Conservation (phyloP, 2,329 filamentous ascomycete species). For the Penicillium italicum region DNA sequence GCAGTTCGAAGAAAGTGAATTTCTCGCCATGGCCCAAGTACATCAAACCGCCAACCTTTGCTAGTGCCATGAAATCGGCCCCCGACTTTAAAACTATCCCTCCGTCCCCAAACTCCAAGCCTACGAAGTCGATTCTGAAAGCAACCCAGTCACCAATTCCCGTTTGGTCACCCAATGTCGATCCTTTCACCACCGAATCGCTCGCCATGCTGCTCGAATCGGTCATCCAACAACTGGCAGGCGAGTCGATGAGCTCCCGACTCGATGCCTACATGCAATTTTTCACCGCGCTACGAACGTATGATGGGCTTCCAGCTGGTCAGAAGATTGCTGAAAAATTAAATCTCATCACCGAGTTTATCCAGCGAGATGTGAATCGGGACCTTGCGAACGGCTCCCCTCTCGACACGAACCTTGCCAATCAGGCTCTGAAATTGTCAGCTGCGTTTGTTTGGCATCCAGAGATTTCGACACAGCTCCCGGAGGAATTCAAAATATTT, state of each 20-base stretch:
- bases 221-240: conserved; percentile 73
- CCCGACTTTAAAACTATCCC: conserved; percentile 48
- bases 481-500: conserved; percentile 74
- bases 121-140: conserved; percentile 79
- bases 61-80: conserved; percentile 34
- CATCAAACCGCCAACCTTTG: conserved; percentile 45
- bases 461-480: conserved; percentile 65
- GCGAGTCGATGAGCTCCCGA: conserved; percentile 66
- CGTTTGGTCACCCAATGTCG: conserved; percentile 43
- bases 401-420: conserved; percentile 66
- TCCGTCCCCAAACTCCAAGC: conserved; percentile 51
- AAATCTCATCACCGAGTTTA: conserved; percentile 72
- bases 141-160: conserved; percentile 46
- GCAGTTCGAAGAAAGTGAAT: conserved; percentile 56
- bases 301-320: conserved; percentile 74
- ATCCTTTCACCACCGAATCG: conserved; percentile 52
- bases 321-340: conserved; percentile 73
- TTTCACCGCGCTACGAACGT: conserved; percentile 70
- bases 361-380: conserved; percentile 72
- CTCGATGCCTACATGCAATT: conserved; percentile 85
- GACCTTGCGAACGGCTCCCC: conserved; percentile 54
- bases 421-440: conserved; percentile 74
- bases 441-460: conserved; percentile 72
- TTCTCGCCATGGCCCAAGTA: conserved; percentile 59
- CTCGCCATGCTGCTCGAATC: conserved; percentile 82